Conservation (phyloP, 1,139 yeast species). For the Blastobotrys indianensis region DNA sequence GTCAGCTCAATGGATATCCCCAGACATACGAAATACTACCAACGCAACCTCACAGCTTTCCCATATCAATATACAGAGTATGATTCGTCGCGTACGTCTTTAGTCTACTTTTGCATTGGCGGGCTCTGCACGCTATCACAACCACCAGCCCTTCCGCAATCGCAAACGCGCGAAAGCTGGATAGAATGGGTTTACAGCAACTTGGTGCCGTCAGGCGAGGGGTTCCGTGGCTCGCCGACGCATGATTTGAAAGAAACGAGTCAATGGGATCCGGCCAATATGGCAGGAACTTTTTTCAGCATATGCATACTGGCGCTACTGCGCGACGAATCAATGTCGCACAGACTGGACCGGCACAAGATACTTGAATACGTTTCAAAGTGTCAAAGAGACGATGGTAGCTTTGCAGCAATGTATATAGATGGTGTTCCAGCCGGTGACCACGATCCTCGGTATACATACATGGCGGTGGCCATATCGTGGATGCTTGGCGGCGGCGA, state of each 20-base stretch:
- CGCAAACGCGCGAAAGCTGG: slow-evolving; percentile 34
- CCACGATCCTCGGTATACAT: slow-evolving; percentile 65
- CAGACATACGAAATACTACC: slow-evolving; percentile 29
- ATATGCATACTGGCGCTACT: slow-evolving; percentile 41
- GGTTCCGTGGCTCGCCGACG: slow-evolving; percentile 52
- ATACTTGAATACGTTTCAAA: slow-evolving; percentile 45
- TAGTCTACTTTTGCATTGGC: slow-evolving; percentile 60
- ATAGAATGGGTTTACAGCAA: slow-evolving; percentile 46
- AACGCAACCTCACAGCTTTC: slow-evolving; percentile 31
- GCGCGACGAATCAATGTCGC: slow-evolving; percentile 36
- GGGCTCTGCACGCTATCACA: slow-evolving; percentile 50
- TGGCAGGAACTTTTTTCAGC: slow-evolving; percentile 55
- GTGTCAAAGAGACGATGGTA: slow-evolving; percentile 57
- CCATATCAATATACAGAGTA: slow-evolving; percentile 32
- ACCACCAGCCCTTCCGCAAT: slow-evolving; percentile 29
- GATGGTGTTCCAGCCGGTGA: slow-evolving; percentile 50
- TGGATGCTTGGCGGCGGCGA: slow-evolving; percentile 41
- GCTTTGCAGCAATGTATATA: slow-evolving; percentile 47
- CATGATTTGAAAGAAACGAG: slow-evolving; percentile 30
- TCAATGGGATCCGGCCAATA: slow-evolving; percentile 52
- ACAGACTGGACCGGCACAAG: slow-evolving; percentile 39
- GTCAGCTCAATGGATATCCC: background rate
- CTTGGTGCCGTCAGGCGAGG: slow-evolving; percentile 40
- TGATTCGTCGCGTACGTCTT: slow-evolving; percentile 61
- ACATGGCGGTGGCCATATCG: slow-evolving; percentile 65